Evolutionary conservation across 768 basidiomycete species (phyloP), one percentile per base, ranked within the genome.

Genomic region (Kwoniella europaea): DNA sequence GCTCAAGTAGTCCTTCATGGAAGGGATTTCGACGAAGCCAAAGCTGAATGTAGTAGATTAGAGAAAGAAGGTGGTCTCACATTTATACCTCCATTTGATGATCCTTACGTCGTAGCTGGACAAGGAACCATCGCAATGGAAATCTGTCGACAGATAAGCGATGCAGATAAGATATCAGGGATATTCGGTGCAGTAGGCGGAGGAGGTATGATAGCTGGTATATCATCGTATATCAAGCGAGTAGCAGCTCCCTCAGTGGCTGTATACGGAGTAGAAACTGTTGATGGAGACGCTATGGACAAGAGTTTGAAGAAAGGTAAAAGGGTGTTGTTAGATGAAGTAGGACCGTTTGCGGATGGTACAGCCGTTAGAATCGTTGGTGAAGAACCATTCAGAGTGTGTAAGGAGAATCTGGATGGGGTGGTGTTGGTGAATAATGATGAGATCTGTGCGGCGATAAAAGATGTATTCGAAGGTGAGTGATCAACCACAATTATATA

Each of bases 361-460:
- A 99, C 97, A 2, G 97, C 97, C 3, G 97, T 99, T 56, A 92
- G 92, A 83, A 88, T 94, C 60, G 95, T 99, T 2, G 97, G 97
- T 22, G 91, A 90, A 83, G 97, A 99, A 82, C 90, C 93, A 0
- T 97, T 98, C 85, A 88, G 96, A 69, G 89, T 99, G 71, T 98
- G 96, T 85, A 87, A 91, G 82, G 86, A 91, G 58, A 86, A 92
- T 46, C 84, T 98, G 20, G 94, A 98, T 75, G 90, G 88, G 2
- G 84, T 98, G 43, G 89, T 94, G 61, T 88, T 91, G 78, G 92
- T 91, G 41, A 89, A 92, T 80, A 98, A 97, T 73, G 97, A 99
- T 80, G 96, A 96, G 82, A 90, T 99, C 56, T 99, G 97, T 81
- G 97, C 97, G 7, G 94, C 94, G 5, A 98, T 98, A 85, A 98